Evolutionary conservation across 2,329 filamentous ascomycete species (phyloP), one percentile per base, ranked within the genome.

Genomic region (Verticillium zaregamsianum): DNA sequence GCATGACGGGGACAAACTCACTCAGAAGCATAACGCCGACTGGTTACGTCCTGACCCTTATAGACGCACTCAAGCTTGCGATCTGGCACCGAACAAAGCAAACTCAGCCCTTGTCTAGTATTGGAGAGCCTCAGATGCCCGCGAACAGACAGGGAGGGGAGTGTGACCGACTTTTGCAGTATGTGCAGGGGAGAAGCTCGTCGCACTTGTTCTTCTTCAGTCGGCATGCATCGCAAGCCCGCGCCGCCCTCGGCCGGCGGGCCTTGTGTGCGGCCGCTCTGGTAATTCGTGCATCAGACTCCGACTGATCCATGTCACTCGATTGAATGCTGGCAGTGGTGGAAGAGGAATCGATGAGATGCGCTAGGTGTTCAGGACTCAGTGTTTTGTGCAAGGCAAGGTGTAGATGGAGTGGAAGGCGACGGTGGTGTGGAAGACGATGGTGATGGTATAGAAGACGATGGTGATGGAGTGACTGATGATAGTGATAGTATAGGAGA

Each of bases 131-230:
- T 58, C 12, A 17, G 14, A 14, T 7, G 55, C 20, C 7, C 32
- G 31, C 62, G 9, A 62, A 28, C 11, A 9, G 23, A 1, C 33
- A 20, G 14, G 20, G 12, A 32, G 12, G 49, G 45, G n/a, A 57
- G 52, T 37, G 9, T n/a, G 25, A 66, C 74, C 63, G 67, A 79
- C 77, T 77, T 65, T 73, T 75, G 68, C 78, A 80, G 61, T 79
- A 76, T 11, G 71, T 72, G 66, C 78, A 80, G 31, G 67, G 67
- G 56, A 67, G 67, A 40, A 68, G 55, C 39, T 64, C 63, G 32
- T 86, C 83, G 70, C 85, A 87, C 55, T 84, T 81, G 45, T 84
- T 79, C 81, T 89, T 89, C 80, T 87, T 89, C 70, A 77, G 79
- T 63, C 80, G 78, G 76, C 86, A 89, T 63, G 78, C 77, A 55